Evolutionary conservation across 163 green algal species (phyloP).

Genomic region (Chloromonas sp.): DNA sequence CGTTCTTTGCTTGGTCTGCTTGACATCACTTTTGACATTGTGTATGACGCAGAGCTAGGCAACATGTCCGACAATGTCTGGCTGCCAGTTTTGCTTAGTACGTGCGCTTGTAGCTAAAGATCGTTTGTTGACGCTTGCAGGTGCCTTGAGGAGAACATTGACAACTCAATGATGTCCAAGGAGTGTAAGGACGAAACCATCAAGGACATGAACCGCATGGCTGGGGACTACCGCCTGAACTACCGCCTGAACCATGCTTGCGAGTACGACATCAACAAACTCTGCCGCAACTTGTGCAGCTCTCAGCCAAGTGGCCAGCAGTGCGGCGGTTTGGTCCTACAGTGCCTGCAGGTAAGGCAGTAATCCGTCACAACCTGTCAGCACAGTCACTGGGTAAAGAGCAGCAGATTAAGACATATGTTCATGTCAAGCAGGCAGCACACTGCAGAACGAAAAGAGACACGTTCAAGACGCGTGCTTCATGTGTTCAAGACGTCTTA

Average conservation of each 20-base stretch:
- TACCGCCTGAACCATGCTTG: constrained; percentile 66
- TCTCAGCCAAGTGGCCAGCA: constrained; percentile 11
- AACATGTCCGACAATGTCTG: too few relatives aligned
- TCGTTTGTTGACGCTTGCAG: neutral
- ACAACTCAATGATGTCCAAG: constrained; percentile 48
- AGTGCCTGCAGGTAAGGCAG: constrained; percentile 52
- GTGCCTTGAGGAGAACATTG: constrained; percentile 41
- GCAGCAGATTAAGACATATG: too few relatives aligned
- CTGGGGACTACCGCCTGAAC: constrained; percentile 60
- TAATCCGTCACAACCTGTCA: too few relatives aligned
- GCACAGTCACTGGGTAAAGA: too few relatives aligned
- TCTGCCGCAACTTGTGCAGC: constrained; percentile 54
- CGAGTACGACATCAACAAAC: constrained; percentile 53
- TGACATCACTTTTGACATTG: neutral
- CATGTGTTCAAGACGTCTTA: too few relatives aligned
- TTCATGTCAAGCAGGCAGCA: too few relatives aligned
- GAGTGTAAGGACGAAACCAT: constrained; percentile 62
- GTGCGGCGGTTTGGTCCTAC: constrained; percentile 66
- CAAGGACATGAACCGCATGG: constrained; percentile 51
- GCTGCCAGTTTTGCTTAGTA: too few relatives aligned
- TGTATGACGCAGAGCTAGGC: neutral
- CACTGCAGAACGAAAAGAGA: too few relatives aligned
- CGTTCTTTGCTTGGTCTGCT: too few relatives aligned
- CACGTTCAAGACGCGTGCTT: too few relatives aligned
- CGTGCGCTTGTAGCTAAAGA: too few relatives aligned